Evolutionary conservation across 1,284 basidiomycete species (phyloP).

Genomic region (Agaricales sp.): DNA sequence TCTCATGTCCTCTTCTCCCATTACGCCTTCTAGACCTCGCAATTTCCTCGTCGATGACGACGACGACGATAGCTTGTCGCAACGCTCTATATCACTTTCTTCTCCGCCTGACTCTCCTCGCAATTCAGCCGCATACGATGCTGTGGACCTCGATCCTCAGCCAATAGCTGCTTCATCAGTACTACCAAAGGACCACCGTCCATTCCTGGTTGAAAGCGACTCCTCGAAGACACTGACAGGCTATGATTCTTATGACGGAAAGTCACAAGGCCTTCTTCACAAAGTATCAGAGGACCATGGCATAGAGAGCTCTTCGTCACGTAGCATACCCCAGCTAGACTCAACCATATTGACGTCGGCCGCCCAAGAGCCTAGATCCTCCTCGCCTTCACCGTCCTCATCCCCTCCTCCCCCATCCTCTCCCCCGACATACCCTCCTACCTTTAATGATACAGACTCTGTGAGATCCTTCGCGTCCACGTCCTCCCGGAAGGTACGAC

Average conservation of each 20-base stretch:
- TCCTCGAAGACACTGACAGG: neutral
- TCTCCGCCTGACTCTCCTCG: constrained; percentile 42
- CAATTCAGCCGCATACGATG: constrained; percentile 20
- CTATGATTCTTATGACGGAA: neutral
- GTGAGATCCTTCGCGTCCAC: constrained; percentile 53
- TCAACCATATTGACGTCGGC: neutral
- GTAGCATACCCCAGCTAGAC: neutral
- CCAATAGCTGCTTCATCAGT: neutral
- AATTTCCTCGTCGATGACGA: constrained; percentile 28
- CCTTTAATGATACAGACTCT: constrained; percentile 42
- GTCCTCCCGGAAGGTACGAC: constrained; percentile 64
- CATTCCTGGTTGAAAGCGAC: neutral
- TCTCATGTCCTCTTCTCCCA: neutral
- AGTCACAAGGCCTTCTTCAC: too few relatives aligned
- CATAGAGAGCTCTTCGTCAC: neutral
- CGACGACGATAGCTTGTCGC: constrained; percentile 72
- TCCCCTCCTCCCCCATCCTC: constrained; percentile 12
- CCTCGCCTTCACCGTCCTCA: neutral
- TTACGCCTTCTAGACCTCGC: constrained; percentile 9
- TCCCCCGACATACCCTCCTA: constrained; percentile 47
- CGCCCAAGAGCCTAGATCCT: neutral
- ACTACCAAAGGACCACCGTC: neutral
- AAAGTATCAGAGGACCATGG: too few relatives aligned
- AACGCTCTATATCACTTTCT: constrained; percentile 64
- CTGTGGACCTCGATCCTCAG: constrained; percentile 10